Percentiles rank a stretch among this genome's conserved stretches.
Conservation (phyloP, 1,284 basidiomycete species). For the Cryptococcus maquisensis region DNA sequence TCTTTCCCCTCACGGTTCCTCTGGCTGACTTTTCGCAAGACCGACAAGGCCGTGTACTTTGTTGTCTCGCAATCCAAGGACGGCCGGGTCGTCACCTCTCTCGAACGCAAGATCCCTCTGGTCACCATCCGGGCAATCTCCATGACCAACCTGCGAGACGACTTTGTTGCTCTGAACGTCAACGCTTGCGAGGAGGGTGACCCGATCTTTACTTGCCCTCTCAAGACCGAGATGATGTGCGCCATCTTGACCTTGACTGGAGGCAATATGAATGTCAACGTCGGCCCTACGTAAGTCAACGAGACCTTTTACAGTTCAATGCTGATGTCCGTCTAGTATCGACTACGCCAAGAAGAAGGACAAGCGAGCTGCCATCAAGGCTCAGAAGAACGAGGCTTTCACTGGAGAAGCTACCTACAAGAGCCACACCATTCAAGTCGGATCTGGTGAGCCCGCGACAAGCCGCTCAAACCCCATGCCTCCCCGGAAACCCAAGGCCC, state of each 20-base stretch:
- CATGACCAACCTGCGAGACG: constrained; percentile 85
- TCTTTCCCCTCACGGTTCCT: neutral
- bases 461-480: constrained; percentile 79
- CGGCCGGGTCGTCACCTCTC: constrained; percentile 58
- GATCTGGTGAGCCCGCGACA: constrained; percentile 77
- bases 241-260: constrained; percentile 77
- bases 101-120: constrained; percentile 87
- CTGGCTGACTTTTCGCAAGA: constrained; percentile 55
- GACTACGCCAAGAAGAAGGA: constrained; percentile 96
- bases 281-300: constrained; percentile 66
- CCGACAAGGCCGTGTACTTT: constrained; percentile 83
- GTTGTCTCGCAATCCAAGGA: constrained; percentile 67
- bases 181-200: constrained; percentile 84
- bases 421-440: constrained; percentile 83
- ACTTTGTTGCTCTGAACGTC: constrained; percentile 85
- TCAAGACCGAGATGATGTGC: constrained; percentile 93
- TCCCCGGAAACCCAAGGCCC: constrained; percentile 66
- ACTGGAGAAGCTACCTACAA: constrained; percentile 85
- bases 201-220: constrained; percentile 81
- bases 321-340: constrained; percentile 54
- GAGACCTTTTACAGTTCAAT: neutral
- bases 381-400: constrained; percentile 83
- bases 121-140: constrained; percentile 79
- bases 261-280: constrained; percentile 67
- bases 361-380: constrained; percentile 83